Evolutionary conservation across 352 stramenopile genomes (phyloP), one percentile per base, ranked within the genome.

Genomic region (Globisporangium solare): DNA sequence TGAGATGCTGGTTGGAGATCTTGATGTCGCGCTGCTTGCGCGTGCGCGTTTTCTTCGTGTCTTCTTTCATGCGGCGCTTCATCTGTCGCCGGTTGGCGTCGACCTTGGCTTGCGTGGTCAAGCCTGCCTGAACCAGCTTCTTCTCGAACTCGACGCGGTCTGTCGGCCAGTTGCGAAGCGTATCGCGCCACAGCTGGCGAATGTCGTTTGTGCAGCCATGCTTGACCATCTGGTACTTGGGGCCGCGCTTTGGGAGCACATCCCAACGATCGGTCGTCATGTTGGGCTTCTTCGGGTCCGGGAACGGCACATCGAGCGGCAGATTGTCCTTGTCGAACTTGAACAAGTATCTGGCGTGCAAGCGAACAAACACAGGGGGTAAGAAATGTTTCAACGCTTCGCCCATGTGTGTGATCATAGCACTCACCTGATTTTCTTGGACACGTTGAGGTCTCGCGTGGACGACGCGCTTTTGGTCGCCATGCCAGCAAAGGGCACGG

Each of bases 1-100:
- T 90, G 39, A 94, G 72, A 69, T 94, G 84, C 62, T 91, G 80
- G 69, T 94, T 94, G 8, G 82, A 90, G 51, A 94, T 92, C 68
- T 94, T 94, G 60, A 94, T 94, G 57, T 94, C 79, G 42, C 84
- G 82, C 58, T 92, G 82, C 66, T 92, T 92, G 46, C 80, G 76
- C 64, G 79, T 68, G 24, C 83, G 78, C 27, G 81, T 78, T 65
- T 89, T 88, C 62, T 89, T 94, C 60, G 89, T 92, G 57, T 89
- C 80, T 48, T 90, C 79, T 51, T 92, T 89, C 57, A 91, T 68
- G 47, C 83, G 81, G 41, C 82, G 79, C 67, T 92, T 92, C 61
- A 84, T 70, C 56, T 90, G 79, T 27, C 81, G 78, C 42, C 83
- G 81, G 45, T 67, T 89, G 15, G 83, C 83, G 62, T 93, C 79